phyloP scores from a whole-genome alignment of 192 early-diverging fungal genomes.

The Coemansia sp. region DNA sequence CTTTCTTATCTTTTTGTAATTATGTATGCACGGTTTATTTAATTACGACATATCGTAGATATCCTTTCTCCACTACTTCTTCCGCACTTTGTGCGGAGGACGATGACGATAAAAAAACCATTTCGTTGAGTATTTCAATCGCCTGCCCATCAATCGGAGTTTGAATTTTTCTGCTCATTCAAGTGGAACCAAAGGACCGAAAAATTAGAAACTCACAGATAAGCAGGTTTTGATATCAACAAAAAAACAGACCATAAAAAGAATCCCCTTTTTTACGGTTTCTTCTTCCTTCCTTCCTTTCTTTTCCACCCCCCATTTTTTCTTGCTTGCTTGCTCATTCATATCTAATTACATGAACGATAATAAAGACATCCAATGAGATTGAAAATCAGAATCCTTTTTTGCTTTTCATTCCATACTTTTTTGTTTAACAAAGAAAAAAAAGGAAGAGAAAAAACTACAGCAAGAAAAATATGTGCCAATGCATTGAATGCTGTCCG shows the following conservation, averaged over 20 bases:
- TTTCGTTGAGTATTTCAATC: no score
- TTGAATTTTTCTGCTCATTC: background rate
- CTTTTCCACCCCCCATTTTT: background rate
- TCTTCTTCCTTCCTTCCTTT: no score
- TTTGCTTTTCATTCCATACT: background rate
- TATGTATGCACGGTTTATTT: background rate
- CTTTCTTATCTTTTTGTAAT: background rate
- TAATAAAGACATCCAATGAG: conserved; percentile 1
- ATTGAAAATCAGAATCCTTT: background rate
- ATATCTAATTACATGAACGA: background rate
- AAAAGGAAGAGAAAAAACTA: no score
- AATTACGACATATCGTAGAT: no score
- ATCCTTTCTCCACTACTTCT: no score
- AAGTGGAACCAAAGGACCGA: no score
- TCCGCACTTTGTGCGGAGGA: no score
- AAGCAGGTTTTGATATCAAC: background rate
- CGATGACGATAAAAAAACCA: no score
- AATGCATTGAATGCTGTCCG: background rate
- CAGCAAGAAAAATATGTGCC: background rate
- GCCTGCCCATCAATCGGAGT: no score
- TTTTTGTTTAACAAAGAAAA: background rate
- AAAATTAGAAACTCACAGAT: background rate
- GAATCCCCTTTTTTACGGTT: no score
- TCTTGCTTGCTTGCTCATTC: no score
- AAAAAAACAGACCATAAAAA: no score